Percentiles rank a stretch among this genome's conserved stretches.
phyloP scores from a whole-genome alignment of 371 early-diverging fungal species.

The Coemansia sp. region DNA sequence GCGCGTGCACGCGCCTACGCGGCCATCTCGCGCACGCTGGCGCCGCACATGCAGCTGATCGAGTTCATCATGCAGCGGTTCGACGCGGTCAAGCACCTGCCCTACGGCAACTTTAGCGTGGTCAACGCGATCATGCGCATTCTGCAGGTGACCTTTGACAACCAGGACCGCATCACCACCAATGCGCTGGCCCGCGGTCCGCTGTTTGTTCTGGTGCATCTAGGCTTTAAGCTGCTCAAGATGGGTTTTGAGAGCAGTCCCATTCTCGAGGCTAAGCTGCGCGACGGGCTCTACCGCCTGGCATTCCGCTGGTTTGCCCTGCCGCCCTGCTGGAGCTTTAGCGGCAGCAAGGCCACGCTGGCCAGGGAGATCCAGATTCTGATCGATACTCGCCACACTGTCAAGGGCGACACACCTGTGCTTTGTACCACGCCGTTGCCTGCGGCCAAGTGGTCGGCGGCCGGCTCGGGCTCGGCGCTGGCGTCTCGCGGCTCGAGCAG shows the following conservation, averaged over 20 bases:
- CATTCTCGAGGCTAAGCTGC: conserved; percentile 63
- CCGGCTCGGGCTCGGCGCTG: conserved; percentile 2
- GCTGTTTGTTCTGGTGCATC: conserved; percentile 72
- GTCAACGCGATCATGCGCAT: conserved; percentile 73
- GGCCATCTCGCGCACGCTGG: conserved; percentile 62
- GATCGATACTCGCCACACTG: conserved; percentile 62
- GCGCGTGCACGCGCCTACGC: conserved; percentile 62
- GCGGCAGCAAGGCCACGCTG: conserved; percentile 65
- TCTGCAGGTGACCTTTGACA: conserved; percentile 71
- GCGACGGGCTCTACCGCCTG: conserved; percentile 60
- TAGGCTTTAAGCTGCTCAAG: conserved; percentile 73
- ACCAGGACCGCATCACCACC: conserved; percentile 57
- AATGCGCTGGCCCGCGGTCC: conserved; percentile 75
- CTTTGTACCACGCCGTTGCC: not conserved
- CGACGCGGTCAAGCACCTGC: conserved; percentile 67
- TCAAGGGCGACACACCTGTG: conserved; percentile 62
- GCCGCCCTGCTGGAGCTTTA: conserved; percentile 60
- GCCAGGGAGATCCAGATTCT: conserved; percentile 68
- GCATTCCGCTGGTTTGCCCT: conserved; percentile 76
- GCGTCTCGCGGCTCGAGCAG: not conserved
- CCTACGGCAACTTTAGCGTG: conserved; percentile 66
- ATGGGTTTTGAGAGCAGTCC: conserved; percentile 57
- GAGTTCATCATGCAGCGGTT: conserved; percentile 82
- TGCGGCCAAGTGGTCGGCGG: conserved; percentile 11
- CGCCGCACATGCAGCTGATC: conserved; percentile 82